These are phyloP conservation scores for Hymenoscyphus linearis DNA, from an alignment of 2,329 filamentous ascomycete genomes.

Conservation along the genomic window DNA sequence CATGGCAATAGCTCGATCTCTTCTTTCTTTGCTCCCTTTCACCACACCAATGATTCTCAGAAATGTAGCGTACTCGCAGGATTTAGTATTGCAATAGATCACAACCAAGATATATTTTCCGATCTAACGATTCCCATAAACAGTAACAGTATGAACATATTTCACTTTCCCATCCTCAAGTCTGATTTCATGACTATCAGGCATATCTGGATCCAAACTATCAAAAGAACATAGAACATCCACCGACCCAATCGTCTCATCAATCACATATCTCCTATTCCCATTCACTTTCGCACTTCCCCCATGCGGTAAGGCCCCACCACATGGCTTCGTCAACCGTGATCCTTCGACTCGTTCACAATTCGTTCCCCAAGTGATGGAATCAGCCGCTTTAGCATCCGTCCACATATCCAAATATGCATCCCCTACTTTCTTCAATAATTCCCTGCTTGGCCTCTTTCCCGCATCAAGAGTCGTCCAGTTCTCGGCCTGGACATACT, in stretches of 20 bases:
- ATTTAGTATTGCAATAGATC: too few species aligned
- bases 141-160: slow-evolving; percentile 15
- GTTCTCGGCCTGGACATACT: slow-evolving; percentile 12
- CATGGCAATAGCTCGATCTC: too few species aligned
- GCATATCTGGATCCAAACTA: slow-evolving; percentile 11
- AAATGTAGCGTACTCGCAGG: too few species aligned
- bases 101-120: too few species aligned
- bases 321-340: slow-evolving; percentile 13
- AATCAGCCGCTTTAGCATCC: slow-evolving; percentile 9
- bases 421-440: slow-evolving; percentile 10
- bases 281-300: slow-evolving; percentile 10
- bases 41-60: too few species aligned
- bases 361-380: slow-evolving; percentile 14
- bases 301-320: slow-evolving; percentile 9
- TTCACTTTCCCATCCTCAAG: slow-evolving; percentile 15
- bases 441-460: not conserved
- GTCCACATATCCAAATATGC: slow-evolving; percentile 20
- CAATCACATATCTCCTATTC: slow-evolving; percentile 16
- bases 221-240: slow-evolving; percentile 15
- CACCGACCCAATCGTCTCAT: slow-evolving; percentile 14
- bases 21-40: too few species aligned
- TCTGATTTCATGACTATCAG: slow-evolving; percentile 16
- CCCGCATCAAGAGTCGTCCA: slow-evolving; percentile 1
- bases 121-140: not conserved
- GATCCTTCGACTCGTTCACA: slow-evolving; percentile 15